Evolutionary conservation across 345 rosid genomes (phyloP).

Genomic region (Stellera chamaejasme): DNA sequence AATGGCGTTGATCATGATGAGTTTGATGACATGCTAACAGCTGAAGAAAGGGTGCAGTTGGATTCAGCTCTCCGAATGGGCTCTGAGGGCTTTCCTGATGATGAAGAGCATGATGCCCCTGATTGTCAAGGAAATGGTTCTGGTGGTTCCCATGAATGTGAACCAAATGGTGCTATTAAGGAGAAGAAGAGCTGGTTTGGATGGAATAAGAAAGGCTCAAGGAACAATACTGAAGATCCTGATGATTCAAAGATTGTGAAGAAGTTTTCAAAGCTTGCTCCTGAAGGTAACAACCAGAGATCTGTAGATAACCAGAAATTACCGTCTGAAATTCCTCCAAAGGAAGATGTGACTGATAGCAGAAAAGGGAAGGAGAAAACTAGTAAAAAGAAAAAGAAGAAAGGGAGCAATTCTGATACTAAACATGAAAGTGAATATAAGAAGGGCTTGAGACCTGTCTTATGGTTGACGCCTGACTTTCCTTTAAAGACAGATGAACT

Average conservation of each 20-base stretch:
- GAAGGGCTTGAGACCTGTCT: constrained; percentile 90
- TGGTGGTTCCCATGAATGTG: constrained; percentile 46
- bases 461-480: constrained; percentile 95
- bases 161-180: constrained; percentile 44
- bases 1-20: constrained; percentile 58
- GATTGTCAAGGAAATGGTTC: constrained; percentile 58
- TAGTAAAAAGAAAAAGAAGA: constrained; percentile 79
- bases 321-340: constrained; percentile 36
- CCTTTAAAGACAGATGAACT: constrained; percentile 91
- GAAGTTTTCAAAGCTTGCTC: constrained; percentile 64
- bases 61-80: constrained; percentile 69
- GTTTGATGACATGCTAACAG: constrained; percentile 72
- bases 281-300: constrained; percentile 58
- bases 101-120: constrained; percentile 52
- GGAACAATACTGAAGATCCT: constrained; percentile 44
- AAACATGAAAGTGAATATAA: constrained; percentile 87
- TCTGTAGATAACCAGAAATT: constrained; percentile 47
- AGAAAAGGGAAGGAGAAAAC: constrained; percentile 77
- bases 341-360: constrained; percentile 51
- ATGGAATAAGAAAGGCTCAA: constrained; percentile 73
- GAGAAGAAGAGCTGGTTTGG: constrained; percentile 97
- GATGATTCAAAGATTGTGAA: constrained; percentile 63
- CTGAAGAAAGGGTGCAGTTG: constrained; percentile 83
- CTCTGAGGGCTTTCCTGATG: constrained; percentile 58
- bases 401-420: constrained; percentile 38